A percentile compares a stretch with the other conserved stretches of the same genome.
These are phyloP conservation scores for Bromus sterilis DNA, from an alignment of 176 grass and related monocot species.

Conservation along the genomic window DNA sequence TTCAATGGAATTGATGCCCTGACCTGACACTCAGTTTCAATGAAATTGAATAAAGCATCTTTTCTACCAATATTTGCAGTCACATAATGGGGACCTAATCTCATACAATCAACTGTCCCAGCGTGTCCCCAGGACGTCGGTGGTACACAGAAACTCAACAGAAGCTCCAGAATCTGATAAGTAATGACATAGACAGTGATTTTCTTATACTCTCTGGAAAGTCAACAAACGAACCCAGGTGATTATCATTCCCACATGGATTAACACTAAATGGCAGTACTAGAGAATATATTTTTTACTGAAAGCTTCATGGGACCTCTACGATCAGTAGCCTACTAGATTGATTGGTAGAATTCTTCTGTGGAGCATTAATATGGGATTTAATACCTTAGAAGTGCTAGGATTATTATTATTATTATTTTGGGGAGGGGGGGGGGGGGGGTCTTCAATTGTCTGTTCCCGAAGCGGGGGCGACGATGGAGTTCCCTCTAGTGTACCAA, in stretches of 20 bases:
- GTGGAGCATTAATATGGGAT: background rate
- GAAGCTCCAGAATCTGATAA: background rate
- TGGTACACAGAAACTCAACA: background rate
- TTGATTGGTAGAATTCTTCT: background rate
- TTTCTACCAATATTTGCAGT: background rate
- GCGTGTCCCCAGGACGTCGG: background rate
- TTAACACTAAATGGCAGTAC: background rate
- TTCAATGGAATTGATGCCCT: background rate
- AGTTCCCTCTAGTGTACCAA: background rate
- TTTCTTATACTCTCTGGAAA: background rate
- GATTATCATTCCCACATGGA: background rate
- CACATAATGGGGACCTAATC: background rate
- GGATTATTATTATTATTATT: too few species aligned
- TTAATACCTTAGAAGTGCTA: background rate
- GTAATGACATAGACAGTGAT: background rate
- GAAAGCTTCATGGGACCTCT: background rate
- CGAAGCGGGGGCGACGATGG: background rate
- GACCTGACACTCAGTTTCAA: background rate
- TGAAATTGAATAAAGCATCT: background rate
- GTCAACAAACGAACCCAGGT: background rate
- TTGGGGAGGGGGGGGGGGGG: too few species aligned
- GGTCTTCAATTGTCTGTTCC: background rate
- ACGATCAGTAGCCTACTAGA: background rate
- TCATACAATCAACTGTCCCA: background rate
- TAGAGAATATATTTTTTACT: background rate